phyloP scores from a whole-genome alignment of 371 early-diverging fungal genomes.

The Mucor irregularis region DNA sequence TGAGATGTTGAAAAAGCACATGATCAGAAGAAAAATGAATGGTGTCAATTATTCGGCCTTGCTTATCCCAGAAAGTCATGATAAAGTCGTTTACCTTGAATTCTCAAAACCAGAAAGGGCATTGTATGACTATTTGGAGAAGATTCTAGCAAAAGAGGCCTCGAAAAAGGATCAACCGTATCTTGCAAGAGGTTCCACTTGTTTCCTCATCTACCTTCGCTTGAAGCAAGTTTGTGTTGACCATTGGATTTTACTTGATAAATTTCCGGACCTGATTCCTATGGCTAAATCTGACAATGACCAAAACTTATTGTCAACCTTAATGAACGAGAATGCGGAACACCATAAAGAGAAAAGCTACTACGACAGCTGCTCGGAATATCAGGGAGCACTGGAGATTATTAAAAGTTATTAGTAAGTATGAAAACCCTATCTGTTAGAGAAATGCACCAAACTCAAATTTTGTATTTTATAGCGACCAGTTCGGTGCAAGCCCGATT shows the following conservation, averaged over 20 bases:
- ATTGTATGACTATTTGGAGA: slow-evolving; percentile 42
- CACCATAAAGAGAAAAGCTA: slow-evolving; percentile 9
- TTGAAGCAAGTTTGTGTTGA: slow-evolving; percentile 46
- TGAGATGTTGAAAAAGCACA: slow-evolving; percentile 31
- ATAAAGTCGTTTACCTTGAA: no score
- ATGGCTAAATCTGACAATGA: slow-evolving; percentile 5
- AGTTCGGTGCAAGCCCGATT: slow-evolving; percentile 25
- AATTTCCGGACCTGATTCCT: slow-evolving; percentile 40
- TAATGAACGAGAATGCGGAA: slow-evolving; percentile 1
- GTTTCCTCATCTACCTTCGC: no score
- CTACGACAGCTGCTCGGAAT: slow-evolving; percentile 24
- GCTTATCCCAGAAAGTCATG: no score
- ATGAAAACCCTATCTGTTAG: no score
- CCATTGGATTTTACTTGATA: slow-evolving; percentile 29
- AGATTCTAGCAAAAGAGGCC: no score
- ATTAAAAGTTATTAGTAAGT: slow-evolving; percentile 41
- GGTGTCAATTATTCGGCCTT: no score
- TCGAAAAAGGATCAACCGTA: no score
- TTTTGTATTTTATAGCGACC: slow-evolving; percentile 27
- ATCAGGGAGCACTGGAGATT: slow-evolving; percentile 25
- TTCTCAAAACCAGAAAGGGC: slow-evolving; percentile 41
- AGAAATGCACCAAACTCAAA: neutral
- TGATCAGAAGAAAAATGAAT: slow-evolving; percentile 46
- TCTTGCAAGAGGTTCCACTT: no score
- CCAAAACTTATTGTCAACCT: neutral